These are phyloP conservation scores for Umbellularia californica DNA, from an alignment of 164 flowering plant genomes.

Conservation along the genomic window DNA sequence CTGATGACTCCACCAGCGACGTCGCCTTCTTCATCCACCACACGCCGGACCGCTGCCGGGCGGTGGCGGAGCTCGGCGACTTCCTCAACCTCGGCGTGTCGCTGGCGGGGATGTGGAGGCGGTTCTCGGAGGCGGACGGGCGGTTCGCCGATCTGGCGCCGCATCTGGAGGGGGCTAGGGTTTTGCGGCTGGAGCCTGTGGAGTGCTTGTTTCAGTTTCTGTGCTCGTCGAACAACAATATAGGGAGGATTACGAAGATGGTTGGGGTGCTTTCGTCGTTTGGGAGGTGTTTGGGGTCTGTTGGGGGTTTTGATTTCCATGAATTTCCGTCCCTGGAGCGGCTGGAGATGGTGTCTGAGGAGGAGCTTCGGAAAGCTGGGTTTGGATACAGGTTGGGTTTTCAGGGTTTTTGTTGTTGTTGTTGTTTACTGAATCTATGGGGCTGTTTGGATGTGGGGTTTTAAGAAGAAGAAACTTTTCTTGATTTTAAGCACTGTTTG, in stretches of 20 bases:
- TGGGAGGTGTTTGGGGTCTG: slow-evolving; percentile 57
- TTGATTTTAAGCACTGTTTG: too few species aligned
- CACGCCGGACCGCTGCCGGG: slow-evolving; percentile 17
- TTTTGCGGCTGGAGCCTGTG: slow-evolving; percentile 85
- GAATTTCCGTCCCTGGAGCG: slow-evolving; percentile 74
- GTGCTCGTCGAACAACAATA: slow-evolving; percentile 88
- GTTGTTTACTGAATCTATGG: too few species aligned
- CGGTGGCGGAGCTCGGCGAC: slow-evolving; percentile 45
- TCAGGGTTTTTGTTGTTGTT: too few species aligned
- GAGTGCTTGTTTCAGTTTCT: slow-evolving; percentile 87
- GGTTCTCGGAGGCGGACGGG: slow-evolving; percentile 52
- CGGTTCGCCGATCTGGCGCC: slow-evolving; percentile 63
- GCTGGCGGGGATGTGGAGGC: slow-evolving; percentile 58
- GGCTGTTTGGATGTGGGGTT: too few species aligned
- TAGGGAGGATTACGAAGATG: slow-evolving; percentile 79
- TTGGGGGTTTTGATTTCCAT: slow-evolving; percentile 63
- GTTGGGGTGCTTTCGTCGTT: slow-evolving; percentile 66
- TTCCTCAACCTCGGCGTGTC: slow-evolving; percentile 67
- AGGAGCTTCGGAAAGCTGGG: slow-evolving; percentile 76
- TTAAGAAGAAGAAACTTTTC: too few species aligned
- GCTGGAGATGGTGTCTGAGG: slow-evolving; percentile 56
- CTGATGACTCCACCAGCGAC: slow-evolving; percentile 22
- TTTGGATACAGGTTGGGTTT: slow-evolving; percentile 78
- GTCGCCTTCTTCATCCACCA: slow-evolving; percentile 40
- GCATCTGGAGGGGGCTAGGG: slow-evolving; percentile 72